Evolutionary conservation across 495 filamentous ascomycete genomes (phyloP).

Genomic region (Aspergillus nidulans): DNA sequence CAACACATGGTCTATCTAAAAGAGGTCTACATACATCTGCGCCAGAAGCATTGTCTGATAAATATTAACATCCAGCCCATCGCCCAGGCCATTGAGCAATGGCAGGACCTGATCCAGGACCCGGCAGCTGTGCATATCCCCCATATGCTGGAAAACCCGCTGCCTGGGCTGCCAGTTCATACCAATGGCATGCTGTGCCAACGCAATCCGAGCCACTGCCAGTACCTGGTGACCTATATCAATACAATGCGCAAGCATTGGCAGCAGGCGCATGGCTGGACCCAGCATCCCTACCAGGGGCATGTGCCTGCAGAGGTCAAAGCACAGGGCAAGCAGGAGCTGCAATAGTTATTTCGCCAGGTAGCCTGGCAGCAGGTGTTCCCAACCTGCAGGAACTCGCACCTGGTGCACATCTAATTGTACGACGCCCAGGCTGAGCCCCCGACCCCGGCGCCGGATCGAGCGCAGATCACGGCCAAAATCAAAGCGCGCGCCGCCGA

Average conservation of each 20-base stretch:
- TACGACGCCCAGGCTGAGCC: neutral
- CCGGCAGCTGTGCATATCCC: no score
- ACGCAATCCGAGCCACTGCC: no score
- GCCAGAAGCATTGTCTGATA: no score
- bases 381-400: neutral
- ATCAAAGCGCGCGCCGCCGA: neutral
- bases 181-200: no score
- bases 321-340: neutral
- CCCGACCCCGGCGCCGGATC: neutral
- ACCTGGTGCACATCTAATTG: neutral
- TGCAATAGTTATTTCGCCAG: neutral
- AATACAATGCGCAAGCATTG: neutral
- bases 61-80: no score
- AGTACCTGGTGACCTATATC: neutral
- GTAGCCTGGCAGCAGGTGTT: conserved; percentile 2
- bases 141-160: no score
- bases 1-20: no score
- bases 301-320: neutral
- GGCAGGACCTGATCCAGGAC: no score
- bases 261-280: neutral
- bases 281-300: neutral
- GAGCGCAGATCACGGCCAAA: neutral
- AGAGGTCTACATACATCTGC: no score
- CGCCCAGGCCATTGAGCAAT: no score
- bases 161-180: no score